A percentile compares a stretch with the other conserved stretches of the same genome.
Evolutionary conservation across 805 yeast genomes (phyloP).

Genomic region (Zygosaccharomyces rouxii): DNA sequence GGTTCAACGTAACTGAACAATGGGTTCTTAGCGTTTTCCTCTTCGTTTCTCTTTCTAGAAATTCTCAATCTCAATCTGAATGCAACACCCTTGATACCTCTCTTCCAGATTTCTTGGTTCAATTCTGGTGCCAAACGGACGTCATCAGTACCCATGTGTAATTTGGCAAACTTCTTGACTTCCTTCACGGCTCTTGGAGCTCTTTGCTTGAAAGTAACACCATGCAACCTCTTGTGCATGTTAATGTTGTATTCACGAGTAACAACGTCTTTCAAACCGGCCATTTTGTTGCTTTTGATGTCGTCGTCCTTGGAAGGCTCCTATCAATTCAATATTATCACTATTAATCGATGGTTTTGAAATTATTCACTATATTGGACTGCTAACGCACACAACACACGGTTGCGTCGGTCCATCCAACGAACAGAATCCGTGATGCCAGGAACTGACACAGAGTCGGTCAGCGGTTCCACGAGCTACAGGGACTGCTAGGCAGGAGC

Average conservation of each 20-base stretch:
- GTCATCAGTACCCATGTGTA: constrained; percentile 98
- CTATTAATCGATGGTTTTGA: background rate
- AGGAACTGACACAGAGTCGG: background rate
- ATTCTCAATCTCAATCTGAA: constrained; percentile 97
- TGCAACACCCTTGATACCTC: constrained; percentile 99
- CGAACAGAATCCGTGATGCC: background rate
- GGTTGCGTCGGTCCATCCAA: constrained; percentile 1
- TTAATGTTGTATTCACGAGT: constrained; percentile 99
- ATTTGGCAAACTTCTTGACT: constrained; percentile 95
- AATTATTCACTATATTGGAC: constrained; percentile 6
- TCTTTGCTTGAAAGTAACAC: constrained; percentile 98
- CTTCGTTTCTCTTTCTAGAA: constrained; percentile 99
- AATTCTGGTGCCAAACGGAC: constrained; percentile 98
- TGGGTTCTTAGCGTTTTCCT: constrained; percentile 97
- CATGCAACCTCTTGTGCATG: constrained; percentile 99
- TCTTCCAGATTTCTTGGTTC: constrained; percentile 98
- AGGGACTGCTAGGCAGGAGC: background rate
- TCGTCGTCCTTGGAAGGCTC: constrained; percentile 3
- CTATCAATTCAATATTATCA: background rate
- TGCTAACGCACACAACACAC: background rate
- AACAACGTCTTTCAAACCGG: constrained; percentile 92
- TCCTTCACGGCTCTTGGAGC: constrained; percentile 99
- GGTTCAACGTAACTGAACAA: constrained; percentile 98
- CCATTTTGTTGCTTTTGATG: constrained; percentile 35
- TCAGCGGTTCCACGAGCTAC: background rate